Conservation (phyloP, 345 rosid species). For the Citrus sp. region DNA sequence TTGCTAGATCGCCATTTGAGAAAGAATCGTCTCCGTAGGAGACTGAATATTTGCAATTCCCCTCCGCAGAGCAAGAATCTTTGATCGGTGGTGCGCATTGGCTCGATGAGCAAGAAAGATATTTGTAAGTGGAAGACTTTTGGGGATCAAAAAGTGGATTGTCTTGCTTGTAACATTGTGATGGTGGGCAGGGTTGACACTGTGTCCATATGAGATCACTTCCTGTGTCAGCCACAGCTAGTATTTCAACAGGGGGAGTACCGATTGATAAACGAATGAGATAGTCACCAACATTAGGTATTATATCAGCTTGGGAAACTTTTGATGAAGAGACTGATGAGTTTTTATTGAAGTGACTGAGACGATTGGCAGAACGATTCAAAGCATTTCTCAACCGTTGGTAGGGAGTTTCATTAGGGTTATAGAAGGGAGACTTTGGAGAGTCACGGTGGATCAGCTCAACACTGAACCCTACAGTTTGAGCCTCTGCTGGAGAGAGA, state of each 20-base stretch:
- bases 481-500: too few relatives aligned
- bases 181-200: slow-evolving; percentile 22
- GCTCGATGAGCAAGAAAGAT: slow-evolving; percentile 26
- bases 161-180: slow-evolving; percentile 25
- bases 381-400: slow-evolving; percentile 6
- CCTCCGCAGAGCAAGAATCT: neutral
- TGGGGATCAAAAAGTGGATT: slow-evolving; percentile 36
- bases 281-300: neutral
- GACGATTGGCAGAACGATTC: slow-evolving; percentile 10
- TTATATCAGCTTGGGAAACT: neutral
- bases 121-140: slow-evolving; percentile 35
- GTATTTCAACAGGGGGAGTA: slow-evolving; percentile 10
- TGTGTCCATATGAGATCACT: slow-evolving; percentile 21
- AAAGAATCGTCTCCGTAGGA: slow-evolving; percentile 32
- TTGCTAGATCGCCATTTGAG: slow-evolving; percentile 38
- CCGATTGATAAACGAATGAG: slow-evolving; percentile 24
- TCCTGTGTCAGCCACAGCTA: slow-evolving; percentile 15
- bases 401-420: slow-evolving; percentile 7
- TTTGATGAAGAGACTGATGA: neutral
- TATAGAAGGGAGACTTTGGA: slow-evolving; percentile 17
- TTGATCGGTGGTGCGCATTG: slow-evolving; percentile 17
- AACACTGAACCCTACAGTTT: too few relatives aligned
- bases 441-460: too few relatives aligned
- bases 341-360: neutral
- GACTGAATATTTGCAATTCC: slow-evolving; percentile 25